These are phyloP conservation scores for Baeospora myosura DNA, from an alignment of 1,284 basidiomycete genomes.

Conservation along the genomic window DNA sequence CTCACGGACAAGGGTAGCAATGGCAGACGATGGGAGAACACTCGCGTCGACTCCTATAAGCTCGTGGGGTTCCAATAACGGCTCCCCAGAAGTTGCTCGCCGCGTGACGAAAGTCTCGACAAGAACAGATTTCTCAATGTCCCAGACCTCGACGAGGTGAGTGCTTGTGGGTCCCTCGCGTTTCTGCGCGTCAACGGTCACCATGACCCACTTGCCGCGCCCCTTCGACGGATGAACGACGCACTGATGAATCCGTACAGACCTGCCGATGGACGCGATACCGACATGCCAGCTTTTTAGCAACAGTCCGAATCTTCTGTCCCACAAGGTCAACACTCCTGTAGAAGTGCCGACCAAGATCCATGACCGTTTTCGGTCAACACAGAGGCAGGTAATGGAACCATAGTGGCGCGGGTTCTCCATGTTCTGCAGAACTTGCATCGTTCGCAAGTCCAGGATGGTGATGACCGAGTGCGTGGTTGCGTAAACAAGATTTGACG, in stretches of 20 bases:
- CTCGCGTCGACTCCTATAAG: constrained; percentile 48
- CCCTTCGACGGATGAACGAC: constrained; percentile 81
- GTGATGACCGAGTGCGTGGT: constrained; percentile 77
- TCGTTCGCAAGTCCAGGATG: constrained; percentile 81
- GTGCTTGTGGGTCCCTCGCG: constrained; percentile 28
- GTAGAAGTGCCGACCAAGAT: constrained; percentile 80
- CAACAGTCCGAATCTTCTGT: constrained; percentile 87
- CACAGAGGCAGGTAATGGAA: constrained; percentile 77
- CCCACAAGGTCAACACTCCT: constrained; percentile 86
- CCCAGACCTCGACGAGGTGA: constrained; percentile 71
- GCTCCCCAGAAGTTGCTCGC: constrained; percentile 33
- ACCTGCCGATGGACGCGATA: constrained; percentile 43
- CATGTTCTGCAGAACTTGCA: constrained; percentile 71
- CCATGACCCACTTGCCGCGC: constrained; percentile 83
- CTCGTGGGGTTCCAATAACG: constrained; percentile 44
- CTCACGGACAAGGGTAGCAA: constrained; percentile 45
- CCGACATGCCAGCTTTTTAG: constrained; percentile 83
- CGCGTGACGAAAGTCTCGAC: constrained; percentile 66
- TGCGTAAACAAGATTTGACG: constrained; percentile 75
- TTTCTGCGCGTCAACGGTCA: constrained; percentile 59
- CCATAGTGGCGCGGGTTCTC: constrained; percentile 84
- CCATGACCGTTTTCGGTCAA: constrained; percentile 82
- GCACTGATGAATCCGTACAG: constrained; percentile 61
- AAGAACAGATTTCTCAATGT: constrained; percentile 60
- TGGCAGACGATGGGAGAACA: constrained; percentile 58